Conservation (phyloP, 1,284 basidiomycete species). For the Puccinia polysora region DNA sequence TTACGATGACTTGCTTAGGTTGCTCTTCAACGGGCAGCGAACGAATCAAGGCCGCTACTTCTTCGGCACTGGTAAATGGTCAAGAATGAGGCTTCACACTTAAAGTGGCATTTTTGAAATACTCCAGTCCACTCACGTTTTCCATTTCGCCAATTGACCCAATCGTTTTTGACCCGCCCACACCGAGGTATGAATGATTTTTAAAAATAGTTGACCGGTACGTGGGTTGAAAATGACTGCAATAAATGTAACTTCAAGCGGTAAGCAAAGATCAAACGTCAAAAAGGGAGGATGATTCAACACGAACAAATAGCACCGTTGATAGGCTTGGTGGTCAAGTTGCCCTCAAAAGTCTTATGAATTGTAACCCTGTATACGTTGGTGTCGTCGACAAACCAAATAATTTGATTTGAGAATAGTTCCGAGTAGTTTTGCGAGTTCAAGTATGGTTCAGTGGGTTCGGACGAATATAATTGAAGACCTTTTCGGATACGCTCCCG, state of each 20-base stretch:
- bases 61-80: conserved; percentile 64
- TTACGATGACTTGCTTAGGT: conserved; percentile 98
- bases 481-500: conserved; percentile 98
- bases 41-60: conserved; percentile 94
- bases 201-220: conserved; percentile 95
- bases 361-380: conserved; percentile 99
- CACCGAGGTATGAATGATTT: conserved; percentile 98
- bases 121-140: conserved; percentile 60
- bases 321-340: conserved; percentile 99
- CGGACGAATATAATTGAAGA: conserved; percentile 95
- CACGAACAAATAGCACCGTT: conserved; percentile 56
- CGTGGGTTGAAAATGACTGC: conserved; percentile 97
- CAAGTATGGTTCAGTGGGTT: conserved; percentile 97
- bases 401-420: conserved; percentile 98
- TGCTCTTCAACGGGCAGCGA: conserved; percentile 98
- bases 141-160: conserved; percentile 99
- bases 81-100: background rate
- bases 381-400: conserved; percentile 99
- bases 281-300: background rate
- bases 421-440: conserved; percentile 97
- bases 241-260: background rate
- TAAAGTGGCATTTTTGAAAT: background rate
- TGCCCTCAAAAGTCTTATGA: conserved; percentile 99
- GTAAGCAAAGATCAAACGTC: background rate
- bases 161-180: conserved; percentile 99